Evolutionary conservation across 176 grass and related monocot genomes (phyloP).

Genomic region (Carex littledalei): DNA sequence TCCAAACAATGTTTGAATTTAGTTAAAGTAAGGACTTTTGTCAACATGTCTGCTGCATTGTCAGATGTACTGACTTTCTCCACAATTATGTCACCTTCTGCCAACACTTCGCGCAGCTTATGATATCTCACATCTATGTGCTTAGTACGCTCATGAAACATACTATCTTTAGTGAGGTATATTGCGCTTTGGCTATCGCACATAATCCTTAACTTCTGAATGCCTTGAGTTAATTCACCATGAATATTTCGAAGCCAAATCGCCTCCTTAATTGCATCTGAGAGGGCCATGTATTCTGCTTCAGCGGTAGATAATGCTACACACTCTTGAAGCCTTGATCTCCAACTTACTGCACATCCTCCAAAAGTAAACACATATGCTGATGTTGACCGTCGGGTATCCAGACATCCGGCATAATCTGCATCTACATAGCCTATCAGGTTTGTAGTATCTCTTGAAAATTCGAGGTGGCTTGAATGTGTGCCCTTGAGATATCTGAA

Average conservation of each 20-base stretch:
- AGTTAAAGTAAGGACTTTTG: not conserved
- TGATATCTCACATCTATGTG: no score
- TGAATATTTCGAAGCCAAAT: no score
- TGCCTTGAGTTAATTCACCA: no score
- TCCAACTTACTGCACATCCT: not conserved
- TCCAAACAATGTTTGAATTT: not conserved
- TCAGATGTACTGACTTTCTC: not conserved
- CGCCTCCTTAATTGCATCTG: not conserved
- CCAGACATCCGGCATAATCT: not conserved
- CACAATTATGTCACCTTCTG: not conserved
- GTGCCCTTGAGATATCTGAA: not conserved
- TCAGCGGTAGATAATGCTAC: not conserved
- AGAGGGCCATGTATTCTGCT: not conserved
- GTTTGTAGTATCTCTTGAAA: not conserved
- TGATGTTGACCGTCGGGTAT: not conserved
- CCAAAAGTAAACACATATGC: not conserved
- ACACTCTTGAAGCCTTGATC: not conserved
- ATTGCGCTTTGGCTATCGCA: no score
- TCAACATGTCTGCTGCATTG: not conserved
- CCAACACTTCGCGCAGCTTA: not conserved
- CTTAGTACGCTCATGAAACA: no score
- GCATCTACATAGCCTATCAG: not conserved
- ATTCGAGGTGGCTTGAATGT: not conserved
- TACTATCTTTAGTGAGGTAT: no score
- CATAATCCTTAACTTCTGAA: no score